Percentiles rank a stretch among this genome's conserved stretches.
Conservation (phyloP, 768 basidiomycete species). For the Mycena rebaudengoi region DNA sequence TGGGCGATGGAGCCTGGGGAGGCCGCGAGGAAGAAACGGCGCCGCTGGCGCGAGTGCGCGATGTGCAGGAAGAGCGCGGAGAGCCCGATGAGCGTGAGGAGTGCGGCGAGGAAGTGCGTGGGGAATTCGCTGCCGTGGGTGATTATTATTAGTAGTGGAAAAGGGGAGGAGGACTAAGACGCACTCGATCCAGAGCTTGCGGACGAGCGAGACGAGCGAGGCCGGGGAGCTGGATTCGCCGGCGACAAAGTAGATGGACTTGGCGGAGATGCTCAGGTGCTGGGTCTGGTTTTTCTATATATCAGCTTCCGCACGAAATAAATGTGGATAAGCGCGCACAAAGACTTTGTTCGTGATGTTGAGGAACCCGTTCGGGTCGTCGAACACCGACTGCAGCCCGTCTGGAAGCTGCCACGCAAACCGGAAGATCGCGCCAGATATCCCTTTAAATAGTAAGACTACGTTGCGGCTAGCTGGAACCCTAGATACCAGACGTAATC, state of each 20-base stretch:
- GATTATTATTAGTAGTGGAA: too few species aligned
- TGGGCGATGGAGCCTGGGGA: conserved; percentile 70
- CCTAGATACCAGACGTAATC: conserved; percentile 56
- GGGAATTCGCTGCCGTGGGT: too few species aligned
- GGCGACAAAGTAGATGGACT: conserved; percentile 63
- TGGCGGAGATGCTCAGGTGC: conserved; percentile 64
- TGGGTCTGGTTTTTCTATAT: conserved; percentile 52
- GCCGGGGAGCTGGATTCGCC: conserved; percentile 47
- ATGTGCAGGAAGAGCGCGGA: conserved; percentile 57
- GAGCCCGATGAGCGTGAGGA: conserved; percentile 57
- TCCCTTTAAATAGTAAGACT: too few species aligned
- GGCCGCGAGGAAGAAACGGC: conserved; percentile 57
- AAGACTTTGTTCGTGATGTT: conserved; percentile 58
- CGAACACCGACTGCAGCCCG: conserved; percentile 56
- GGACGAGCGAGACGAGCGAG: conserved; percentile 47
- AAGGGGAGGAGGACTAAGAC: too few species aligned
- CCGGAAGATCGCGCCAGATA: conserved; percentile 69
- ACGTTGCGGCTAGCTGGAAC: too few species aligned
- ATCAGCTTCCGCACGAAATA: not conserved
- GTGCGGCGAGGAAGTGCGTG: conserved; percentile 55
- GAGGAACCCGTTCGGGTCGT: conserved; percentile 58
- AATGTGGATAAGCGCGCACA: conserved; percentile 42
- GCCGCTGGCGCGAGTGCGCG: conserved; percentile 55
- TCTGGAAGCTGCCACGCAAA: conserved; percentile 53
- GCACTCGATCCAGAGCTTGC: conserved; percentile 67